Percentiles rank a stretch among this genome's conserved stretches.
Evolutionary conservation across 768 basidiomycete species (phyloP).

Genomic region (Serendipita vermifera): DNA sequence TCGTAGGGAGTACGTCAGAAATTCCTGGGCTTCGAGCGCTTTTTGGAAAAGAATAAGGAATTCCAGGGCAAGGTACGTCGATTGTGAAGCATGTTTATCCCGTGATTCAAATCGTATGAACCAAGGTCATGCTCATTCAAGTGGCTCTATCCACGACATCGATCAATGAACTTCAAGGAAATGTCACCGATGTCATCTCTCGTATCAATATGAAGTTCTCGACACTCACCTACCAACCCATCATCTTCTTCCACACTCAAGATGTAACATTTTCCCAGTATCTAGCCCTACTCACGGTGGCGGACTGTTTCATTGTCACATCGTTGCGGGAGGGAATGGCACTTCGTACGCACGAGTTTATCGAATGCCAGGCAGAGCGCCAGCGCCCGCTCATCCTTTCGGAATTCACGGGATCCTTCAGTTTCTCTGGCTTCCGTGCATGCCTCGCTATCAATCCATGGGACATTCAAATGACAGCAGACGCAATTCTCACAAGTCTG

Average conservation of each 20-base stretch:
- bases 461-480: conserved; percentile 71
- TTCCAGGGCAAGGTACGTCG: conserved; percentile 53
- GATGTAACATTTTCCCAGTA: conserved; percentile 81
- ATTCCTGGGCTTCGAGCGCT: conserved; percentile 67
- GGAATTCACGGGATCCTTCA: conserved; percentile 80
- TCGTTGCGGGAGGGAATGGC: conserved; percentile 85
- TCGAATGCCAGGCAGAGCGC: conserved; percentile 66
- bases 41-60: conserved; percentile 67
- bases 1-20: conserved; percentile 64
- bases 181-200: conserved; percentile 61
- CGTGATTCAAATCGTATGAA: not conserved
- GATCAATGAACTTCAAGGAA: conserved; percentile 58
- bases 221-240: conserved; percentile 74
- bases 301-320: conserved; percentile 66
- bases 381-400: conserved; percentile 54
- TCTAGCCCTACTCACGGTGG: conserved; percentile 64
- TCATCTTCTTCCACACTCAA: conserved; percentile 74
- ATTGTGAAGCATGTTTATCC: not conserved
- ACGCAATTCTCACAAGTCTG: conserved; percentile 52
- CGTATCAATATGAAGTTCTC: conserved; percentile 75
- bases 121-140: conserved; percentile 67
- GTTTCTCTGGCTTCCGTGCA: conserved; percentile 73
- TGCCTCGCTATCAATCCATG: conserved; percentile 82
- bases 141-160: conserved; percentile 75
- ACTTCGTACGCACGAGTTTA: conserved; percentile 66